These are phyloP conservation scores for Hymenoscyphus infarciens DNA, from an alignment of 2,329 filamentous ascomycete species.

Conservation along the genomic window DNA sequence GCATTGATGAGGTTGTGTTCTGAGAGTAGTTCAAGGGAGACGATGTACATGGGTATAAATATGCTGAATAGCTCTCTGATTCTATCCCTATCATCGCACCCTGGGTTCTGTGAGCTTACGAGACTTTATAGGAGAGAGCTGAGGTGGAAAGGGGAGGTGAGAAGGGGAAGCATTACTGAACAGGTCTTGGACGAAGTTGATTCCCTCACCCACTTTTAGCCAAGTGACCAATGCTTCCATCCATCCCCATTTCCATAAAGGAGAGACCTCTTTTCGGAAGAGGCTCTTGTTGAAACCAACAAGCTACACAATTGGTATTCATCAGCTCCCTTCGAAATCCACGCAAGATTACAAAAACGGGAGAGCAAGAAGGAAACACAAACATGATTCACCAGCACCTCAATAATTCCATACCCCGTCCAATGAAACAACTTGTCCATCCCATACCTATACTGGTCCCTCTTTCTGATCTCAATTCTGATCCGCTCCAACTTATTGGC, in stretches of 20 bases:
- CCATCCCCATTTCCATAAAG: slow-evolving; percentile 11
- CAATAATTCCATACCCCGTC: slow-evolving; percentile 8
- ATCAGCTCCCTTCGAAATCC: not conserved
- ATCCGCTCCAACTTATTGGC: not conserved
- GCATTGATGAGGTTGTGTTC: slow-evolving; percentile 28
- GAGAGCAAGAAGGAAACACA: not conserved
- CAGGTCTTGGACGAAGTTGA: not conserved
- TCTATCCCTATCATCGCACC: not conserved
- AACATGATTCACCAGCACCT: slow-evolving; percentile 13
- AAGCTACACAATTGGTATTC: slow-evolving; percentile 8
- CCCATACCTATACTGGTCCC: slow-evolving; percentile 8
- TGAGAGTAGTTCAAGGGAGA: slow-evolving; percentile 50
- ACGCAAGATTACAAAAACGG: too few relatives aligned
- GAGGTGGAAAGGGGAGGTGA: not conserved
- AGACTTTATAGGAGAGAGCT: not conserved
- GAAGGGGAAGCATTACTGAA: not conserved
- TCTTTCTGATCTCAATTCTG: not conserved
- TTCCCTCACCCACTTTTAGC: slow-evolving; percentile 4
- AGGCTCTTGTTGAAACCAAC: slow-evolving; percentile 12
- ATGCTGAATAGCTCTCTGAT: slow-evolving; percentile 40
- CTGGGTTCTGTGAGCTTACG: not conserved
- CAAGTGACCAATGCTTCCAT: slow-evolving; percentile 11
- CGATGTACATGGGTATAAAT: slow-evolving; percentile 55
- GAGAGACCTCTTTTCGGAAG: slow-evolving; percentile 9
- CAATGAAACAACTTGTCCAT: slow-evolving; percentile 16